Evolutionary conservation across 768 basidiomycete genomes (phyloP), one percentile per base, ranked within the genome.

Genomic region (Mrakia gelida): DNA sequence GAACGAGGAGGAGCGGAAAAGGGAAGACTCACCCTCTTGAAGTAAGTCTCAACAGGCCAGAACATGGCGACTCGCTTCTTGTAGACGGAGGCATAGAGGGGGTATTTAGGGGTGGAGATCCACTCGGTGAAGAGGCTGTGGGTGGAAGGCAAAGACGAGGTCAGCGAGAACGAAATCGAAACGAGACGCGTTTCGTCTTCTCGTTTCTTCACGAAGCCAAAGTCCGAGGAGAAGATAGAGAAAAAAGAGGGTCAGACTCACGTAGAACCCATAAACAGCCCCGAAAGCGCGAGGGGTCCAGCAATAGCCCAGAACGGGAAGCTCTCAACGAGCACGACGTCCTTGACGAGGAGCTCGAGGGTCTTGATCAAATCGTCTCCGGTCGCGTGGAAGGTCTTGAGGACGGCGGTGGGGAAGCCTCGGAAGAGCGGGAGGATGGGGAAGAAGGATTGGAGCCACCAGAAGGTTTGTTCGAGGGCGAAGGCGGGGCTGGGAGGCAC

Each of bases 51-150:
- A 34, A 79, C 32, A 2, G 78, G 78, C 59, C 52, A 68, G 71
- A 79, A 79, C 73, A 79, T 75, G 30, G 74, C 78, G 28, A 79
- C 78, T 3, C 78, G 67, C 21, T 49, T 28, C 61, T 79, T 75
- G 65, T 79, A 79, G 9, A 56, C 56, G 23, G 43, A 49, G 68
- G n/a, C 0, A 70, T 79, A 79, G 5, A 71, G 65, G 16, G 78
- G 78, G 34, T 79, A 79, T 59, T 79, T 79, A 18, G 78, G 74
- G 11, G 78, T 28, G 9, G 78, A 62, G 68, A 79, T 79, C 74
- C 56, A 59, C n/a, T 79, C 78, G 49, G 78, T 79, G 16, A 79
- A 75, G 63, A 68, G 32, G 56, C 49, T 52, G 49, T 52, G 49
- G 21, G 18, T 2, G 18, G 18, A 52, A 52, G 49, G 18, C n/a